Base-by-base conservation (phyloP, 2,329 filamentous ascomycete species). In the Coleophoma eucalyptorum region DNA sequence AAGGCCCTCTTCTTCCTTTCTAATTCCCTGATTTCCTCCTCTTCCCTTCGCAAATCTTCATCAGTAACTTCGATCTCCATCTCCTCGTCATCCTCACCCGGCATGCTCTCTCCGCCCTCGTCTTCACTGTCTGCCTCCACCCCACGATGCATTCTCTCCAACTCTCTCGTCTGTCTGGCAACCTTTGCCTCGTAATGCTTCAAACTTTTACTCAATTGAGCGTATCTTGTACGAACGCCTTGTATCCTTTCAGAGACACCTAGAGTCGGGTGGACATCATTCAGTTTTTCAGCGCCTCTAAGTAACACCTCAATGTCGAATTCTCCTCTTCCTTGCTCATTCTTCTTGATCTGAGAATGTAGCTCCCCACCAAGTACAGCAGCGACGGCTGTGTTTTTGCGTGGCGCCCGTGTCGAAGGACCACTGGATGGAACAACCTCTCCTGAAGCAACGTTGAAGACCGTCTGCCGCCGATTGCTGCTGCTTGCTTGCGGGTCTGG, bases 351-450 rank as follows among this genome's bases (percentile, higher is more conserved):
- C 66, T 88, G 81, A 43, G 89, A 84, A 67, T 96, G 90, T 67
- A 97, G 81, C 58, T 96, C 89, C 0, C 86, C 86, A 5, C 94
- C 94, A 8, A 97, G 72, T 0, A 97, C 91, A 7, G 91, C 90
- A 3, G 92, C 89, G 2, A 97, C 92, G 10, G 92, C 92, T 2
- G 90, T 95, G 70, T 86, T 89, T 53, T 83, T 79, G 58, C 81
- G 82, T 41, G 82, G 84, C 58, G 74, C 76, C 55, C 71, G 59
- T 48, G 70, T 73, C 66, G 55, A 68, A 48, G 55, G 77, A 64
- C 51, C 78, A 63, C 76, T 57, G 63, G 81, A 79, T 0, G 80
- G 84, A 20, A 86, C 80, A 60, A 85, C 65, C 37, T 63, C 80
- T 56, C 80, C 82, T 0, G 74, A 80, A 1, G 81, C 72, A 45